Percentiles rank a stretch among this genome's conserved stretches.
These are phyloP conservation scores for Prototheca cutis DNA, from an alignment of 163 green algal genomes.

Conservation along the genomic window DNA sequence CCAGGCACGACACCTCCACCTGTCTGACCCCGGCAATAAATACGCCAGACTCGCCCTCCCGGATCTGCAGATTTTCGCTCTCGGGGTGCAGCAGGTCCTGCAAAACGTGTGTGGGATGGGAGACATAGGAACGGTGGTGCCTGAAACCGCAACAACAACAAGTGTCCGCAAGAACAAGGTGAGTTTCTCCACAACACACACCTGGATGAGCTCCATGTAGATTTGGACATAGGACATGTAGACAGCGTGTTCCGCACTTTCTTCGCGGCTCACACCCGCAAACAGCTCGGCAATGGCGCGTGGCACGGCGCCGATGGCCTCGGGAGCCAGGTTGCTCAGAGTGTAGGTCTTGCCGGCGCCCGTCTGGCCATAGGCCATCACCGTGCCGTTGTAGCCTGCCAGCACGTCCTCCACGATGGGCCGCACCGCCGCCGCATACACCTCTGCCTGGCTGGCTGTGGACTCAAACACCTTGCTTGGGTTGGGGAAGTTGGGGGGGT, in stretches of 20 bases:
- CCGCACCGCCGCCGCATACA: constrained; percentile 65
- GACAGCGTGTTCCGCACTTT: constrained; percentile 39
- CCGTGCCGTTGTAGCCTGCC: constrained; percentile 85
- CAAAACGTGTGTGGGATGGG: neutral
- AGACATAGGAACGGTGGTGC: neutral
- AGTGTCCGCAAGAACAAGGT: too few relatives aligned
- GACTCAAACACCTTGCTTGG: constrained; percentile 34
- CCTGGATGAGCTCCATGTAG: constrained; percentile 80
- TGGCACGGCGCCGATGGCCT: constrained; percentile 73
- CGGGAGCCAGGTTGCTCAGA: constrained; percentile 49
- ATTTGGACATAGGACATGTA: constrained; percentile 75
- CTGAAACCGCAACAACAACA: too few relatives aligned
- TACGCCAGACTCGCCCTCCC: constrained; percentile 66
- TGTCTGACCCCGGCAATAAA: constrained; percentile 63
- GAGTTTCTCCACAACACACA: too few relatives aligned
- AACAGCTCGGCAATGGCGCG: constrained; percentile 45
- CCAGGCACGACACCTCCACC: constrained; percentile 52
- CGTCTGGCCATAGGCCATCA: constrained; percentile 62
- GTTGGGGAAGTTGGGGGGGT: neutral
- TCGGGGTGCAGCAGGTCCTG: constrained; percentile 63
- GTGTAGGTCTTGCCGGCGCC: constrained; percentile 77
- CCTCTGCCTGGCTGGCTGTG: constrained; percentile 41
- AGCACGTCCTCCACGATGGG: constrained; percentile 67
- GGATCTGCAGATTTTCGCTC: constrained; percentile 65
- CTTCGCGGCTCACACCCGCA: neutral